Evolutionary conservation across 1,284 basidiomycete genomes (phyloP).

Genomic region (Cutaneotrichosporon spelunceum): DNA sequence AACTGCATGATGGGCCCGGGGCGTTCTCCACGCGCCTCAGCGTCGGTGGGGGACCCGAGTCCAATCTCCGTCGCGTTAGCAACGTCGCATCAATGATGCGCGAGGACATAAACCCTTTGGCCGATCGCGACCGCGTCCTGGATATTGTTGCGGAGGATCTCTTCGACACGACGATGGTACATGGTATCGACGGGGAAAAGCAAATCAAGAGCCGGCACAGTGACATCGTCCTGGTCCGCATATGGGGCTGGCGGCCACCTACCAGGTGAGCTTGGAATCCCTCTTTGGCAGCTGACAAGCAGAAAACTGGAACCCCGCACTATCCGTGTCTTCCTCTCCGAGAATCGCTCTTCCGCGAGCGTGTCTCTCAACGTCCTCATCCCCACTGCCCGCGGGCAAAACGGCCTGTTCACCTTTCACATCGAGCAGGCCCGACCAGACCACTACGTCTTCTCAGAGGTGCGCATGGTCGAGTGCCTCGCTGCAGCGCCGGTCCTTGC

Average conservation of each 20-base stretch:
- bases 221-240: constrained; percentile 41
- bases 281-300: neutral
- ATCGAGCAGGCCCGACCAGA: constrained; percentile 52
- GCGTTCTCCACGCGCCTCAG: neutral
- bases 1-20: neutral
- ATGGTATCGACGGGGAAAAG: constrained; percentile 31
- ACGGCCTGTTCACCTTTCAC: constrained; percentile 57
- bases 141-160: constrained; percentile 56
- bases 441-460: constrained; percentile 31
- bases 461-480: constrained; percentile 51
- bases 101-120: constrained; percentile 8
- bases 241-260: constrained; percentile 38
- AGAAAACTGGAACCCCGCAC: constrained; percentile 52
- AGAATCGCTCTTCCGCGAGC: constrained; percentile 29
- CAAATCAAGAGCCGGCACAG: constrained; percentile 29
- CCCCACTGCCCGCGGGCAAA: constrained; percentile 50
- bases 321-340: constrained; percentile 39
- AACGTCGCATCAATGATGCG: constrained; percentile 10
- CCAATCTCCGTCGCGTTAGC: constrained; percentile 4
- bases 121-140: neutral
- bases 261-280: constrained; percentile 29
- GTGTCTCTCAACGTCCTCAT: constrained; percentile 55
- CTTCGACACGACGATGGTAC: constrained; percentile 51
- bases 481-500: constrained; percentile 61
- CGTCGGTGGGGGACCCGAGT: neutral